These are phyloP conservation scores for Mortierella sp. DNA, from an alignment of 371 early-diverging fungal species.

Conservation along the genomic window DNA sequence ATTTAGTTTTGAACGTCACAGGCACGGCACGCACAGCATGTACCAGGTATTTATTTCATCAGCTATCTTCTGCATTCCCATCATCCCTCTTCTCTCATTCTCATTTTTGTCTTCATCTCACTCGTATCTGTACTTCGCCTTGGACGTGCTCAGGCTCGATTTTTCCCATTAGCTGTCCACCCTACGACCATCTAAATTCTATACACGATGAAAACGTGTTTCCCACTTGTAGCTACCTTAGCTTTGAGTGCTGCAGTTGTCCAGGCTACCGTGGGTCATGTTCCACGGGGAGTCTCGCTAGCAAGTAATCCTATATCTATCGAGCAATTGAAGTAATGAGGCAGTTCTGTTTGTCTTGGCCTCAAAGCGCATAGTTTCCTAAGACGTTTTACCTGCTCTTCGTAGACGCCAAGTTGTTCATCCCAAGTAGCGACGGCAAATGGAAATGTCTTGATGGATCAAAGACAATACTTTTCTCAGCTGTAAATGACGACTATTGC, in stretches of 20 bases:
- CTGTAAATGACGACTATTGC: slow-evolving; percentile 97
- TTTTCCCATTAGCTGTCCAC: neutral
- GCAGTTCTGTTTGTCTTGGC: neutral
- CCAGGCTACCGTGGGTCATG: slow-evolving; percentile 4
- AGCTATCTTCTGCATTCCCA: neutral
- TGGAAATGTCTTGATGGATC: slow-evolving; percentile 88
- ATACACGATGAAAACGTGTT: slow-evolving; percentile 27
- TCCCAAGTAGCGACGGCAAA: slow-evolving; percentile 53
- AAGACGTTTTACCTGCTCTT: neutral
- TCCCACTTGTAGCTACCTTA: slow-evolving; percentile 38
- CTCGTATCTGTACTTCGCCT: no score
- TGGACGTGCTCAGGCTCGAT: neutral
- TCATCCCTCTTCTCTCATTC: neutral
- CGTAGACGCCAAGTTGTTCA: slow-evolving; percentile 60
- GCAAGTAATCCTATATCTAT: slow-evolving; percentile 21
- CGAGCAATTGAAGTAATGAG: neutral
- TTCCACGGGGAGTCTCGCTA: slow-evolving; percentile 38
- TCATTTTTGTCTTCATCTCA: neutral
- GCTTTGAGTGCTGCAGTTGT: slow-evolving; percentile 36
- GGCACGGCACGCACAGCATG: neutral
- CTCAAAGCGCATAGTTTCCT: neutral
- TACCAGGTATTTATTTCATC: neutral
- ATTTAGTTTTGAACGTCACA: neutral
- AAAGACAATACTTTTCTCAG: slow-evolving; percentile 71
- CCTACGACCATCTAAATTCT: neutral